A percentile compares a stretch with the other conserved stretches of the same genome.
phyloP scores from a whole-genome alignment of 2,329 filamentous ascomycete genomes.

The Cordyceps fumosorosea region DNA sequence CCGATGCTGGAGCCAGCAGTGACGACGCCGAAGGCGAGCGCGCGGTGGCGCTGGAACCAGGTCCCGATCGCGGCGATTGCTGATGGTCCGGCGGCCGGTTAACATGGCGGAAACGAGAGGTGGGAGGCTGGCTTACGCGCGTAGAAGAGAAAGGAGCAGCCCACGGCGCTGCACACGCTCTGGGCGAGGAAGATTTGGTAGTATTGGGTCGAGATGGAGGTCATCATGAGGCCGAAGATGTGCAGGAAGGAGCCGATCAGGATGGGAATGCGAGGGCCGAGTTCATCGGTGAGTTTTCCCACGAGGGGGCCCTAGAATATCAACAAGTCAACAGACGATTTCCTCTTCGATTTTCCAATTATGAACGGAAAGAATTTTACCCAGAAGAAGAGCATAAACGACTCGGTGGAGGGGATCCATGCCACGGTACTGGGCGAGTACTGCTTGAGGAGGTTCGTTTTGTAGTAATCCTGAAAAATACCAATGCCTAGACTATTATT shows the following conservation, averaged over 20 bases:
- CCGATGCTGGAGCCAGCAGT: conserved; percentile 50
- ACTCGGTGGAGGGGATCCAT: conserved; percentile 1
- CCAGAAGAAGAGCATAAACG: conserved; percentile 5
- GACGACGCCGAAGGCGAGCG: conserved; percentile 51
- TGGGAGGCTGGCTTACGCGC: neutral
- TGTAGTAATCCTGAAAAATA: neutral
- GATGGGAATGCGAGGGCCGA: conserved; percentile 21
- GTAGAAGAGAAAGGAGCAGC: conserved; percentile 3
- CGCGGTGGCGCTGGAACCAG: conserved; percentile 50
- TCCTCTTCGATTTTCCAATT: no score
- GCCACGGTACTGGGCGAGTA: neutral
- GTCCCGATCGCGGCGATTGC: conserved; percentile 47
- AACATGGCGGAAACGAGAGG: no score
- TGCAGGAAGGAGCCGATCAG: conserved; percentile 8
- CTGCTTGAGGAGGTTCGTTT: neutral
- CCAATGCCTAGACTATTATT: neutral
- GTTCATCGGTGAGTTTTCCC: conserved; percentile 32
- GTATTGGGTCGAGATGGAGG: conserved; percentile 7
- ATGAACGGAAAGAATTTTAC: neutral
- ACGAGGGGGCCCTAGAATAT: conserved; percentile 26
- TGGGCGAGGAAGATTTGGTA: conserved; percentile 13
- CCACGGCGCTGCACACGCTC: conserved; percentile 8
- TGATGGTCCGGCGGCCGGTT: no score
- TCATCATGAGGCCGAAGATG: conserved; percentile 5
- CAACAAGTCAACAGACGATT: no score